Base-by-base conservation (phyloP, 2,329 filamentous ascomycete species). In the Hypoxylon sp. region DNA sequence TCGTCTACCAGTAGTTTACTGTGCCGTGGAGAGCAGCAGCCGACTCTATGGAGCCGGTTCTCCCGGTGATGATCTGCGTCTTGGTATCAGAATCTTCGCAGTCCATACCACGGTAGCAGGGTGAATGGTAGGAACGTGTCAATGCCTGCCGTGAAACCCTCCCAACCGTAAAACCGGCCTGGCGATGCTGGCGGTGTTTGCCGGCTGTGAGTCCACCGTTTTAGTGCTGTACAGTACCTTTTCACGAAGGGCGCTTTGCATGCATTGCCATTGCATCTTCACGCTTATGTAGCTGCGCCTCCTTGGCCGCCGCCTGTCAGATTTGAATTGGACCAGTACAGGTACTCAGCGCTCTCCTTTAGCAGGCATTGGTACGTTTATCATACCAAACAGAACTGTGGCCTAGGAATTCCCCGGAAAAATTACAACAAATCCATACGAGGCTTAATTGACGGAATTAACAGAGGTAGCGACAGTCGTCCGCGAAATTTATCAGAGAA, bases 281-380 rank as follows among this genome's bases (percentile, higher is more conserved):
- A 56, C 60, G 61, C 61, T 62, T 62, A 69, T 61, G 59, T 65
- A 66, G 66, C 71, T 72, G 71, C 71, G 71, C 71, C 71, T 46
- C 70, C 54, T 64, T 65, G 58, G 62, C 32, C 51, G 48, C 58
- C 19, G 64, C 50, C 54, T 68, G 69, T 72, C 64, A 72, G 61
- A 69, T 67, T 67, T 37, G 50, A 52, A 67, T 17, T 67, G 51
- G 50, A 42, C 51, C 44, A 17, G 47, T 68, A 61, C 50, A 57
- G 24, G 48, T 62, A 64, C 54, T 57, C 47, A 39, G 37, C 51
- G 39, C 21, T 61, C 53, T 54, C 10, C n/a, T 37, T 37, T 42
- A 39, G 56, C 52, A 63, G 42, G 59, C 51, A 48, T 57, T 48
- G 55, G 48, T 47, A 44, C 47, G 39, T 37, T 21, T 46, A 62